These are phyloP conservation scores for Euptelea pleiosperma DNA, from an alignment of 164 flowering plant species.

Conservation along the genomic window DNA sequence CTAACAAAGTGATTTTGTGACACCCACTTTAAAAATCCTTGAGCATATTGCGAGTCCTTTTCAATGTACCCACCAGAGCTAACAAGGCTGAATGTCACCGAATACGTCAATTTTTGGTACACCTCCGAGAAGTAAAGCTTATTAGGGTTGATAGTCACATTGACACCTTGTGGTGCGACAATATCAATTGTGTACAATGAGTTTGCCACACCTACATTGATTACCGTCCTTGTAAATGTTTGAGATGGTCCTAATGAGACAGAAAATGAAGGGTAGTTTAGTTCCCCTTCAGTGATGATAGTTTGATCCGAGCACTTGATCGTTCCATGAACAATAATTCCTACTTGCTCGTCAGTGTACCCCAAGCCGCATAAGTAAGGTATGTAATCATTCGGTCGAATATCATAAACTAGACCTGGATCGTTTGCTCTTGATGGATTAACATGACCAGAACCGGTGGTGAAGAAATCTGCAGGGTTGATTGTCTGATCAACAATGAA, in stretches of 20 bases:
- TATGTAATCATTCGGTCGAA: constrained; percentile 42
- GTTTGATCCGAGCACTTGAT: constrained; percentile 25
- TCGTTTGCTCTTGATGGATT: constrained; percentile 43
- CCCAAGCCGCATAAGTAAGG: constrained; percentile 50
- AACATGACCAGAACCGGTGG: constrained; percentile 54
- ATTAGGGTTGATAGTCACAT: constrained; percentile 27
- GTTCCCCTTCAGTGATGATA: constrained; percentile 30
- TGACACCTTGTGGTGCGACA: constrained; percentile 29
- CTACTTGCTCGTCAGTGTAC: constrained; percentile 32
- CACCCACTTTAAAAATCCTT: constrained; percentile 32
- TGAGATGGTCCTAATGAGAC: constrained; percentile 22
- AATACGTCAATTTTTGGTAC: constrained; percentile 31
- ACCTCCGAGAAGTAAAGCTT: constrained; percentile 29
- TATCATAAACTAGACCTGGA: constrained; percentile 55
- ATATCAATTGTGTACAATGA: constrained; percentile 26
- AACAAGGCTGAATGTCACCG: constrained; percentile 26
- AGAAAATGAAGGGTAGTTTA: constrained; percentile 54
- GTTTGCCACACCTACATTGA: constrained; percentile 41
- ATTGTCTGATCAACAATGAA: constrained; percentile 33
- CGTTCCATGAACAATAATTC: constrained; percentile 14
- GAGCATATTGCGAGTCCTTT: too few relatives aligned
- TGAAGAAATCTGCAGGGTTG: constrained; percentile 34
- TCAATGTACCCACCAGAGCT: too few relatives aligned
- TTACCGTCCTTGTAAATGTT: constrained; percentile 34
- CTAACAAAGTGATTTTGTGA: constrained; percentile 22